Evolutionary conservation across 2,329 filamentous ascomycete genomes (phyloP), one percentile per base, ranked within the genome.

Genomic region (Phaeosphaeriaceae sp.): DNA sequence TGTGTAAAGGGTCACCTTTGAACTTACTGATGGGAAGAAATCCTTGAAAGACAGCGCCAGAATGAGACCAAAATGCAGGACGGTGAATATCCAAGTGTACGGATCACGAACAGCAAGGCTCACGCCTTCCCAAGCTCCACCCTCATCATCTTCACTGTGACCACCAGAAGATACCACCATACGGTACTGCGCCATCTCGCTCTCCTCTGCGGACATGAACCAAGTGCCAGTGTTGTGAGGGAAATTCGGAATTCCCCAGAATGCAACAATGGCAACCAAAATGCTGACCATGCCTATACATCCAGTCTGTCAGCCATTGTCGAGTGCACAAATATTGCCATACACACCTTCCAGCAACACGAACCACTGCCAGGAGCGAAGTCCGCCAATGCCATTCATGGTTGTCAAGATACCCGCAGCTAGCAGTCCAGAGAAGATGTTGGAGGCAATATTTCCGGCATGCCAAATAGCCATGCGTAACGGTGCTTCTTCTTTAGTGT

Each of bases 261-360:
- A 78, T 0, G 75, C 71, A 2, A 47, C 44, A 25, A 47, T 80
- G 1, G 31, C 31, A 11, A 36, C 13, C 3, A 7, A 11, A 36
- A 36, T 36, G 31, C 31, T 36, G 31, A 36, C 6, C 31, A 36
- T 36, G 11, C 31, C 31, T 36, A 36, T 7, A 11, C 7, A 7
- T 11, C 31, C 31, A 36, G 31, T 36, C 6, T 7, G 31, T 36
- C 31, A 36, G 31, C 13, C 7, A 13, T 3, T 7, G 7, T 3
- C 3, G 13, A 11, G 13, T 7, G 9, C 3, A 15, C 3, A 5
- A 36, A 11, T 3, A 36, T 3, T 7, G 13, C 3, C 9, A 15
- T 36, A 36, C 31, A 36, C 44, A 17, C 86, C 86, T 66, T 88
- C 86, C 80, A 81, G 78, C 58, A 82, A 73, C 58, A 83, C 80